phyloP scores from a whole-genome alignment of 139 green algal species.

The Diplosphaera chodatii region DNA sequence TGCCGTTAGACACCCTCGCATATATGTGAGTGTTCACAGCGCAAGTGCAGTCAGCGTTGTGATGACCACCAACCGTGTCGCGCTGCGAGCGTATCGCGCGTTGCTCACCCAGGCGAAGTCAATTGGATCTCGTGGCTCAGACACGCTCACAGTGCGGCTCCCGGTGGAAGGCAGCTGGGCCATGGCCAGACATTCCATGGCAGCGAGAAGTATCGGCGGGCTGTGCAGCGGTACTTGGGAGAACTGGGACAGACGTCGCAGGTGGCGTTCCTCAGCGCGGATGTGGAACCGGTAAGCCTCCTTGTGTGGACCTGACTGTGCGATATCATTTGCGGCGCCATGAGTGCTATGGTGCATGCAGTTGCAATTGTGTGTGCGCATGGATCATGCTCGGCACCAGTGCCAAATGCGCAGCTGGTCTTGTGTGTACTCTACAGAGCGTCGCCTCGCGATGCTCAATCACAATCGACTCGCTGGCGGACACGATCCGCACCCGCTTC shows the following conservation, averaged over 20 bases:
- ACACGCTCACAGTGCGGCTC: background rate
- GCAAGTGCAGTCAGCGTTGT: too few relatives aligned
- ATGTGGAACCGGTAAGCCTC: too few relatives aligned
- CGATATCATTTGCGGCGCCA: background rate
- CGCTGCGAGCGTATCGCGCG: background rate
- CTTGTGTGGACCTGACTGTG: background rate
- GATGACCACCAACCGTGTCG: background rate
- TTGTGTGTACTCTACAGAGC: background rate
- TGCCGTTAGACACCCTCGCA: too few relatives aligned
- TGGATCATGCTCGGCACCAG: too few relatives aligned
- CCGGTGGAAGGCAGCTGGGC: background rate
- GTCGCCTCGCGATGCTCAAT: background rate
- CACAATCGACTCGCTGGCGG: background rate
- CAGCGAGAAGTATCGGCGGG: background rate
- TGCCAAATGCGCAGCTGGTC: too few relatives aligned
- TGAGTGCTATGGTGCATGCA: background rate
- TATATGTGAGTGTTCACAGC: too few relatives aligned
- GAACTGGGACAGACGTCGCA: background rate
- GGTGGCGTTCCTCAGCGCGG: background rate
- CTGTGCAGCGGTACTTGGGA: background rate
- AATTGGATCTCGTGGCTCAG: background rate
- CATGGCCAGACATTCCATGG: background rate
- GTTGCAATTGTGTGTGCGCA: too few relatives aligned
- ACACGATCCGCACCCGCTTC: background rate
- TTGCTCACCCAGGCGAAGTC: background rate